Evolutionary conservation across 768 basidiomycete genomes (phyloP).

Genomic region (Boletus subparvulus): DNA sequence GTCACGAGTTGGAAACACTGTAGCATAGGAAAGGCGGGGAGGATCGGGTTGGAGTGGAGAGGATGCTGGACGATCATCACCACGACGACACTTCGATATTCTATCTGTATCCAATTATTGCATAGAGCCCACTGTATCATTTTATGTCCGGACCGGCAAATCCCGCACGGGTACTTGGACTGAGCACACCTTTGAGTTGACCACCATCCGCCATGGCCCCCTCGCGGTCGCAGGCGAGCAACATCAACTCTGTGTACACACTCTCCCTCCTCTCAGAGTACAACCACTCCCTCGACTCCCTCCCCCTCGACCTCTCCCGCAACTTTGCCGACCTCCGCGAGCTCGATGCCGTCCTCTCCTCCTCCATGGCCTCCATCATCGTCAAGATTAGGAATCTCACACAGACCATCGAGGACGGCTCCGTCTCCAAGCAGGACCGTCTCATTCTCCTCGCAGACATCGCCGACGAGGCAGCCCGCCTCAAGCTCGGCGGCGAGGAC

Average conservation of each 20-base stretch:
- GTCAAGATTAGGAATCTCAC: conserved; percentile 75
- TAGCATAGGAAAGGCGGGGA: conserved; percentile 24
- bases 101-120: conserved; percentile 20
- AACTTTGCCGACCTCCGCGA: conserved; percentile 95
- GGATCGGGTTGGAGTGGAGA: not conserved
- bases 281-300: conserved; percentile 88
- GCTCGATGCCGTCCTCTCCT: conserved; percentile 95
- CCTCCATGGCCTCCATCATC: conserved; percentile 81
- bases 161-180: conserved; percentile 6
- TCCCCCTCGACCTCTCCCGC: conserved; percentile 92
- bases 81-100: conserved; percentile 21
- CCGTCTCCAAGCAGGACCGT: conserved; percentile 62
- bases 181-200: not conserved
- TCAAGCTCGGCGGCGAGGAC: conserved; percentile 95
- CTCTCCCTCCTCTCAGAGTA: conserved; percentile 77
- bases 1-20: conserved; percentile 14
- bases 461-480: conserved; percentile 87
- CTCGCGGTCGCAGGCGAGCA: conserved; percentile 32
- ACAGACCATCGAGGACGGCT: conserved; percentile 67
- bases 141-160: conserved; percentile 31
- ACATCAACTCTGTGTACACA: conserved; percentile 53
- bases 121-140: conserved; percentile 25
- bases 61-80: not conserved
- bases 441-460: conserved; percentile 89
- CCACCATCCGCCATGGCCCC: conserved; percentile 37